Percentiles rank a stretch among this genome's conserved stretches.
Evolutionary conservation across 2,329 filamentous ascomycete genomes (phyloP).

Genomic region (Beauveria sp.): DNA sequence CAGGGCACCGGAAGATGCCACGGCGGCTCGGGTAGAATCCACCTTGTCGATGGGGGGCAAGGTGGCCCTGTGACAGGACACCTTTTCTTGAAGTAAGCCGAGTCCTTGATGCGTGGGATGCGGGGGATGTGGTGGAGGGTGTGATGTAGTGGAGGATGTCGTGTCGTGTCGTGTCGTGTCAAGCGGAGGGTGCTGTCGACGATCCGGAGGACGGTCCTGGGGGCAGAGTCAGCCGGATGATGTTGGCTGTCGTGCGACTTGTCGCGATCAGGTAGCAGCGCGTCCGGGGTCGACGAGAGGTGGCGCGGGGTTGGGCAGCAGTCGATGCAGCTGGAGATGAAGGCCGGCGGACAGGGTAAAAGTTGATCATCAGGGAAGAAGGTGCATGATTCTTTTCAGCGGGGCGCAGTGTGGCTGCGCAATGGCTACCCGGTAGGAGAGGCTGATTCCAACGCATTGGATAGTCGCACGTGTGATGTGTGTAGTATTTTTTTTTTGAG

Average conservation of each 20-base stretch:
- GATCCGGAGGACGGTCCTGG: neutral
- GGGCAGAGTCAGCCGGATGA: neutral
- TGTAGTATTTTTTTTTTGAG: neutral
- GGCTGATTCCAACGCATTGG: neutral
- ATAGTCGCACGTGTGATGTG: neutral
- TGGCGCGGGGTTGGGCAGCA: conserved; percentile 6
- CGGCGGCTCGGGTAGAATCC: conserved; percentile 50
- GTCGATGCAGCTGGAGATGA: neutral
- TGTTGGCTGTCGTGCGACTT: neutral
- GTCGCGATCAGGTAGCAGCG: neutral
- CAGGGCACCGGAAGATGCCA: conserved; percentile 57
- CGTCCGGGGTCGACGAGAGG: neutral
- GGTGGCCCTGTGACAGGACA: conserved; percentile 15
- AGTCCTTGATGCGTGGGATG: neutral
- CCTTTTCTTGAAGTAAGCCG: conserved; percentile 4
- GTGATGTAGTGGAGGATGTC: neutral
- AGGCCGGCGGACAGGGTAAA: neutral
- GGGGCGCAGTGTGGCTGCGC: neutral
- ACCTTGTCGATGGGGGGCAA: conserved; percentile 43
- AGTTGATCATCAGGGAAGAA: conserved; percentile 4
- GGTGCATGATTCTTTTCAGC: conserved; percentile 7
- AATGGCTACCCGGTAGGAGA: neutral
- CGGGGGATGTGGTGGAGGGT: neutral
- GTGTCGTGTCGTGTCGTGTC: neutral
- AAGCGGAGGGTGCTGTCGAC: neutral